Evolutionary conservation across 1,284 basidiomycete genomes (phyloP).

Genomic region (Anthracocystis setariae): DNA sequence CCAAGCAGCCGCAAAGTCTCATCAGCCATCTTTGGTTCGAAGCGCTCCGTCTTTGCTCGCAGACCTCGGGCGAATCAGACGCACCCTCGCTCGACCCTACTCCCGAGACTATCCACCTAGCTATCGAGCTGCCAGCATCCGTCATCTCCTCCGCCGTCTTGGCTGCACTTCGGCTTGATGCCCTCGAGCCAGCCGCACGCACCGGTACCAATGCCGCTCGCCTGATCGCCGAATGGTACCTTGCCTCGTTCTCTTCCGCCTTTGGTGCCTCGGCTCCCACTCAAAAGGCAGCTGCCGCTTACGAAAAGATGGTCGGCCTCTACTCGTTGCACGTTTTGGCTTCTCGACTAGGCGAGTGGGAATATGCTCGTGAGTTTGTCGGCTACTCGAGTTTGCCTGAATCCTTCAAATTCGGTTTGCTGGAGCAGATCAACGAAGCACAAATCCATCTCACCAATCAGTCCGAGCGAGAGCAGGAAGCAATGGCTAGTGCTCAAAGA

Average conservation of each 20-base stretch:
- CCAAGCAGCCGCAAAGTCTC: constrained; percentile 39
- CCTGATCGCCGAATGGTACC: constrained; percentile 55
- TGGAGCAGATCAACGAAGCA: constrained; percentile 46
- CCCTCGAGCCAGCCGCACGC: constrained; percentile 12
- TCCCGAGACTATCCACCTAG: constrained; percentile 30
- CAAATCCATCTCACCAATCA: constrained; percentile 24
- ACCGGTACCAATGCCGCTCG: constrained; percentile 47
- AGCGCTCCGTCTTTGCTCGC: constrained; percentile 35
- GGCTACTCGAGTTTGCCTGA: constrained; percentile 52
- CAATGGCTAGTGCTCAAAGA: constrained; percentile 27
- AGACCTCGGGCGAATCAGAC: constrained; percentile 27
- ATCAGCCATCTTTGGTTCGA: constrained; percentile 55
- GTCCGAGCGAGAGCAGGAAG: constrained; percentile 36
- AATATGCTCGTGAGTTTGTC: constrained; percentile 55
- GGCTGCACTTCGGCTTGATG: constrained; percentile 51
- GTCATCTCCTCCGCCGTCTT: constrained; percentile 52
- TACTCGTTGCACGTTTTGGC: constrained; percentile 57
- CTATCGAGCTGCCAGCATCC: constrained; percentile 44
- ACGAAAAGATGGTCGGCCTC: constrained; percentile 51
- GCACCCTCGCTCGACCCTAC: constrained; percentile 45
- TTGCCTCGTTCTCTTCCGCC: constrained; percentile 42
- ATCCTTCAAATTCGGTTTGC: constrained; percentile 32
- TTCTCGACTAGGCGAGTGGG: constrained; percentile 52
- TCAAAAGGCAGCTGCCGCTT: constrained; percentile 37
- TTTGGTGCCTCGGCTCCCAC: constrained; percentile 26